Evolutionary conservation across 2,329 filamentous ascomycete genomes (phyloP).

Genomic region (Periglandula ipomoeae): DNA sequence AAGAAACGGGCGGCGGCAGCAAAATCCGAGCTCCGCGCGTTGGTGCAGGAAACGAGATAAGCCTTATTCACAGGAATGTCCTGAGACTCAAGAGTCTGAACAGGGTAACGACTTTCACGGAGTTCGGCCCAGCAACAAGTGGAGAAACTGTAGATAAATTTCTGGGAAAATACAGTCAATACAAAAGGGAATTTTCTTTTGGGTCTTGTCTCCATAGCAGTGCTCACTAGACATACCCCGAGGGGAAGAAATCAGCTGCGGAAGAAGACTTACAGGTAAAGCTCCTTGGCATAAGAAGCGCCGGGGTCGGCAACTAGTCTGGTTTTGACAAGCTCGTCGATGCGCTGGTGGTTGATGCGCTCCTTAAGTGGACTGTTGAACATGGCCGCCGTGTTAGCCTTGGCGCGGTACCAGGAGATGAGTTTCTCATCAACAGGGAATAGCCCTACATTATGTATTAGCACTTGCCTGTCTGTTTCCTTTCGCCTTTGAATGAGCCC

Average conservation of each 20-base stretch:
- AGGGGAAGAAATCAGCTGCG: too few species aligned
- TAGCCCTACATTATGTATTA: not conserved
- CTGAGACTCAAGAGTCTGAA: constrained; percentile 63
- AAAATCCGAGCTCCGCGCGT: constrained; percentile 65
- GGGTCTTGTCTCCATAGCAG: too few species aligned
- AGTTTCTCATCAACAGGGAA: constrained; percentile 75
- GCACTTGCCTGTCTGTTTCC: not conserved
- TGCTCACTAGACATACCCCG: too few species aligned
- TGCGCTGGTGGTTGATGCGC: constrained; percentile 62
- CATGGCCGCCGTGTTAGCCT: constrained; percentile 65
- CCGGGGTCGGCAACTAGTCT: constrained; percentile 62
- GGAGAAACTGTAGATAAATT: constrained; percentile 77
- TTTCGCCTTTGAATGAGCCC: not conserved
- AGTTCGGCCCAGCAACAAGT: constrained; percentile 82
- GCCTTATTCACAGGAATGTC: constrained; percentile 74
- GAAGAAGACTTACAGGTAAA: too few species aligned
- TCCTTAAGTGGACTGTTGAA: constrained; percentile 35
- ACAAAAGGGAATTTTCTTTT: too few species aligned
- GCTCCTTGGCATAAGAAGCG: constrained; percentile 72
- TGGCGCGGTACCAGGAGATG: constrained; percentile 63
- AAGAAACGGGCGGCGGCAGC: constrained; percentile 55
- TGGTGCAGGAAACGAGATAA: constrained; percentile 86
- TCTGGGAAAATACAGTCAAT: too few species aligned
- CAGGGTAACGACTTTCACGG: constrained; percentile 78
- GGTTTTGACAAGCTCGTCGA: constrained; percentile 67